A percentile compares a stretch with the other conserved stretches of the same genome.
Evolutionary conservation across 129 eudicot species (phyloP).

Genomic region (Centaurea solstitialis): DNA sequence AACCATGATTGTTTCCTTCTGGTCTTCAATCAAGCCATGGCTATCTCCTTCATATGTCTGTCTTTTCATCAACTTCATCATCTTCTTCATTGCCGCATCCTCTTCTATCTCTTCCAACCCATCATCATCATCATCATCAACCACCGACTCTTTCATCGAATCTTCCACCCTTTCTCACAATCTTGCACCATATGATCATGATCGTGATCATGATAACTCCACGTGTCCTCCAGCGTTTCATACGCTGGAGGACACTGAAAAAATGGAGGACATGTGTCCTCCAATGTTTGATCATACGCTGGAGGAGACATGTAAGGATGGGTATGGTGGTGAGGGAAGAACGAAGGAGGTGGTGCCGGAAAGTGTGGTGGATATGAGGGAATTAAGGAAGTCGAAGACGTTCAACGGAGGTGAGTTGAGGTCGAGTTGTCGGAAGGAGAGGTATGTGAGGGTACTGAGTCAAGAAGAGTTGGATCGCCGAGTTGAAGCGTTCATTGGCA

Average conservation of each 20-base stretch:
- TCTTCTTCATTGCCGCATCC: constrained; percentile 44
- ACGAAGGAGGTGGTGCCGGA: no score
- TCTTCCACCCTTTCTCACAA: constrained; percentile 5
- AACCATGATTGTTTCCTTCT: constrained; percentile 25
- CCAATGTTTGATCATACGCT: not conserved
- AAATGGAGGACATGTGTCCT: no score
- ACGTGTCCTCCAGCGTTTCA: not conserved
- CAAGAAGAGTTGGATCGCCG: constrained; percentile 57
- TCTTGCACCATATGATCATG: not conserved
- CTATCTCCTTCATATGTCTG: constrained; percentile 60
- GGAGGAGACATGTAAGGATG: constrained; percentile 13
- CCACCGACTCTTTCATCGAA: not conserved
- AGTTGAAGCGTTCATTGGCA: constrained; percentile 66
- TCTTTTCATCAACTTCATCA: constrained; percentile 57
- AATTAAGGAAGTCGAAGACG: constrained; percentile 57
- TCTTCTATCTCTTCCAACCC: constrained; percentile 32
- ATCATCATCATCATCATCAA: constrained; percentile 23
- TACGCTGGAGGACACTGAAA: constrained; percentile 1
- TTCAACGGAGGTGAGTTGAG: constrained; percentile 49
- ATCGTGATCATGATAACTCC: not conserved
- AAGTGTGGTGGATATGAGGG: constrained; percentile 37
- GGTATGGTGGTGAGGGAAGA: constrained; percentile 19
- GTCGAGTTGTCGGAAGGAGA: constrained; percentile 39
- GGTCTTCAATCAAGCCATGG: constrained; percentile 39
- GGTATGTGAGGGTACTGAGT: constrained; percentile 34